These are phyloP conservation scores for Lignosus rhinocerotis DNA, from an alignment of 1,284 basidiomycete genomes.

Conservation along the genomic window DNA sequence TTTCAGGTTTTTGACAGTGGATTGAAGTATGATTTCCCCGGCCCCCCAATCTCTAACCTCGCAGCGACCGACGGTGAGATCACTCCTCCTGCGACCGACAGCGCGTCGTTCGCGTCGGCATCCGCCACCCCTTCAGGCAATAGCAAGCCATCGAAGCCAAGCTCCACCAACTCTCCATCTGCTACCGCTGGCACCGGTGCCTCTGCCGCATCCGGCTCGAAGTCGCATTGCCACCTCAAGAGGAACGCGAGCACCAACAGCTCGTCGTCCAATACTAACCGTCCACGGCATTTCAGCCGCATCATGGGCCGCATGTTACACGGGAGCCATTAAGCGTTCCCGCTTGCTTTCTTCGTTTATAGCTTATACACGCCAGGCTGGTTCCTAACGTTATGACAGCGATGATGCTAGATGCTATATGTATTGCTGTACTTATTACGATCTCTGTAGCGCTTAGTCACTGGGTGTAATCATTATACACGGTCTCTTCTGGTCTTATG, in stretches of 20 bases:
- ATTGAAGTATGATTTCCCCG: constrained; percentile 41
- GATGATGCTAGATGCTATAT: neutral
- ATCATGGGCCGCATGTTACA: constrained; percentile 24
- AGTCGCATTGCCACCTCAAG: constrained; percentile 16
- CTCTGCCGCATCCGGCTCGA: constrained; percentile 4
- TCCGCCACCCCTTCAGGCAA: constrained; percentile 15
- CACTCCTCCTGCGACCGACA: constrained; percentile 18
- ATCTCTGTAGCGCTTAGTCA: constrained; percentile 3
- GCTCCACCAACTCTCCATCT: constrained; percentile 1
- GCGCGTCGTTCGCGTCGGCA: constrained; percentile 17
- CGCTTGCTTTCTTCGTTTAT: neutral
- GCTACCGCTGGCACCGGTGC: neutral
- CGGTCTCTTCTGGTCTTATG: neutral
- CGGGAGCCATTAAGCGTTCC: constrained; percentile 4
- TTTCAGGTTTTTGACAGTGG: constrained; percentile 39
- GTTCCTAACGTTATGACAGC: neutral
- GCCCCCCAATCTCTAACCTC: constrained; percentile 36
- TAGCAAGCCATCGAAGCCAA: constrained; percentile 15
- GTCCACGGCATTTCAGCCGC: constrained; percentile 27
- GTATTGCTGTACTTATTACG: constrained; percentile 4
- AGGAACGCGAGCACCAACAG: constrained; percentile 8
- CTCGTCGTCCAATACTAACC: constrained; percentile 9
- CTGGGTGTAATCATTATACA: constrained; percentile 3
- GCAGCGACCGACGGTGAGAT: constrained; percentile 22
- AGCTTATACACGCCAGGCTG: neutral